Base-by-base conservation (phyloP, 345 rosid genomes). In the Brassica rapa region DNA sequence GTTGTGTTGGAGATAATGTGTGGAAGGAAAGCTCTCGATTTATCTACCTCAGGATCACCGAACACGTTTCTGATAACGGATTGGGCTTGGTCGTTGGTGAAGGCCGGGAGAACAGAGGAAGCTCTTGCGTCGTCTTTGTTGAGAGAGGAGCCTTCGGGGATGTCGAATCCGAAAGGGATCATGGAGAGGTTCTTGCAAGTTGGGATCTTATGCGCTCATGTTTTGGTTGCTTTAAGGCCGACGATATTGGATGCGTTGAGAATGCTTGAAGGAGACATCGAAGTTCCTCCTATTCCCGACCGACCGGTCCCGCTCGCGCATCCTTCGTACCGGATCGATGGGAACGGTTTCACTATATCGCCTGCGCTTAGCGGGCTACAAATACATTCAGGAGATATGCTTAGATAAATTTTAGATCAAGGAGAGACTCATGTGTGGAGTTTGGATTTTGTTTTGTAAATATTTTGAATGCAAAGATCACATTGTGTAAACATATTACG, bases 211-310 rank as follows among this genome's bases (percentile, higher is more conserved):
- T 94, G 97, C 62, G 89, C 97, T 79, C 98, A 94, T 85, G 93
- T 94, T 0, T 89, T 94, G 93, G 98, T 92, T 65, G 95, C 97
- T 70, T 73, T 91, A 14, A 89, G 97, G 85, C 98, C 97, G 29
- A 89, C 95, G 43, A 89, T 89, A 32, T 49, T 81, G 57, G 97
- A 91, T 62, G 97, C 98, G 12, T 75, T 94, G 75, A 92, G 85
- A 79, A 91, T 94, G 98, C 80, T 94, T 55, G 97, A 94, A 86
- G 97, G 97, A 43, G 98, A 94, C 49, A 84, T 88, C 25, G 97
- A 94, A 70, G 95, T 92, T 64, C 97, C 97, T 8, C 70, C 85
- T 0, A 85, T 92, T 62, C 94, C 97, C 0, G 96, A 94, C 55
- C 84, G 96, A 71, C 97, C 98, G 15, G 68, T 78, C 71, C 84